Evolutionary conservation across 148 eudicot species (phyloP).

Genomic region (Simmondsia chinensis): DNA sequence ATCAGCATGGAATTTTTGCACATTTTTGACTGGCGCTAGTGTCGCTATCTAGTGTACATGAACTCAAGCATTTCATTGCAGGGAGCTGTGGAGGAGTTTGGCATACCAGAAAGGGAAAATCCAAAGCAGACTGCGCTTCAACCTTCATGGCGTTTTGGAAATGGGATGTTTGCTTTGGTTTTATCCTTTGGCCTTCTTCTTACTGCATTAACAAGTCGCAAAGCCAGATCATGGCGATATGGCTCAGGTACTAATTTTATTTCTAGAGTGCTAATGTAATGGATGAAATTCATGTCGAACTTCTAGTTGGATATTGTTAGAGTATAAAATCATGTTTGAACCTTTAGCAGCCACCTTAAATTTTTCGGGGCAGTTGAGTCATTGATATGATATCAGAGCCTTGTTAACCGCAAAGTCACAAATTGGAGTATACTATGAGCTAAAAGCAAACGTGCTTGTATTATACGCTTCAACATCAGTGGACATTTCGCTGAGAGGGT

Average conservation of each 20-base stretch:
- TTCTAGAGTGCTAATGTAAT: not conserved
- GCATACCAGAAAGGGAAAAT: conserved; percentile 70
- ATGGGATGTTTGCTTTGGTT: conserved; percentile 98
- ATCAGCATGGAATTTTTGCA: too few relatives aligned
- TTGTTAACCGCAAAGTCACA: too few relatives aligned
- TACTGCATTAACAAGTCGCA: conserved; percentile 76
- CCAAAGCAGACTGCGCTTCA: conserved; percentile 44
- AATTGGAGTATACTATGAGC: too few relatives aligned
- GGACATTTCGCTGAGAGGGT: too few relatives aligned
- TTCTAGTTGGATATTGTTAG: not conserved
- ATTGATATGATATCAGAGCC: too few relatives aligned
- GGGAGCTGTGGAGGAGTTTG: conserved; percentile 95
- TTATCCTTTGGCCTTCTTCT: conserved; percentile 92
- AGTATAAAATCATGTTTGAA: too few relatives aligned
- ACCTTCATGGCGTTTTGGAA: conserved; percentile 97
- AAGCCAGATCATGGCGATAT: conserved; percentile 98
- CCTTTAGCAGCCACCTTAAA: too few relatives aligned
- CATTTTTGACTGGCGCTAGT: too few relatives aligned
- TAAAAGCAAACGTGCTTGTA: too few relatives aligned
- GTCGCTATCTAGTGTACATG: too few relatives aligned
- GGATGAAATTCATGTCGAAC: not conserved
- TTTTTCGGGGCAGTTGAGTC: too few relatives aligned
- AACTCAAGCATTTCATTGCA: conserved; percentile 17
- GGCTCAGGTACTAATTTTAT: conserved; percentile 59
- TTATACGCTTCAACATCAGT: too few relatives aligned